phyloP scores from a whole-genome alignment of 2,329 filamentous ascomycete genomes.

The Aspergillus transmontanensis region DNA sequence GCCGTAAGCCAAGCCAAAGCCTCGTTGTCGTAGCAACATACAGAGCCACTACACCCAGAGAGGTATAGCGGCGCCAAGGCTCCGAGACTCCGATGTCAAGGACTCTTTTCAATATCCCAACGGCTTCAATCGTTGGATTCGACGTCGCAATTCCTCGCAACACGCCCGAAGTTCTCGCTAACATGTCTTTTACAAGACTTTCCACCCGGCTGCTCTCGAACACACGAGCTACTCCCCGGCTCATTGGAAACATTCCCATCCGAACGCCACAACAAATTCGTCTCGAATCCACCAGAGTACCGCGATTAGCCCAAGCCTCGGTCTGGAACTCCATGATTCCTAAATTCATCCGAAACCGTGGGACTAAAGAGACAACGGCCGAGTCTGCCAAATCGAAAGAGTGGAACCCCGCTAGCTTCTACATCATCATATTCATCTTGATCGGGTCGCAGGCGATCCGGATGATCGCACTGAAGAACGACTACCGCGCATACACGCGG shows the following conservation, averaged over 20 bases:
- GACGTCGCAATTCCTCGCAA: background rate
- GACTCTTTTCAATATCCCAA: conserved; percentile 2
- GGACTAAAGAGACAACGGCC: conserved; percentile 30
- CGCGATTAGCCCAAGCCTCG: conserved; percentile 58
- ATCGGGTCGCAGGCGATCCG: conserved; percentile 97
- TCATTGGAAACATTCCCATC: conserved; percentile 1
- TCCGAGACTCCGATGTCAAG: conserved; percentile 10
- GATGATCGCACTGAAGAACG: conserved; percentile 78
- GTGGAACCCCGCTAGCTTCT: conserved; percentile 82
- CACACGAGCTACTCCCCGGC: background rate
- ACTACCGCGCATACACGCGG: conserved; percentile 71
- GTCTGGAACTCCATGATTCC: conserved; percentile 74
- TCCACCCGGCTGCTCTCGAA: background rate
- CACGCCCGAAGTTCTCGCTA: background rate
- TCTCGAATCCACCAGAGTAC: conserved; percentile 35
- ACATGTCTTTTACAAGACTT: conserved; percentile 1
- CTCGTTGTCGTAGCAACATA: conserved; percentile 36
- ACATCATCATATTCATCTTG: conserved; percentile 77
- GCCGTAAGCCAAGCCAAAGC: conserved; percentile 13
- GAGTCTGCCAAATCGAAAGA: conserved; percentile 56
- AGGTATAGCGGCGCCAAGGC: conserved; percentile 13
- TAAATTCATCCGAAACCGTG: conserved; percentile 51
- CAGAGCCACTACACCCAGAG: conserved; percentile 18
- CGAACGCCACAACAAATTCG: conserved; percentile 19
- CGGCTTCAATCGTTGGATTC: background rate